These are phyloP conservation scores for Coniochaeta prunicola DNA, from an alignment of 2,329 filamentous ascomycete species.

Conservation along the genomic window DNA sequence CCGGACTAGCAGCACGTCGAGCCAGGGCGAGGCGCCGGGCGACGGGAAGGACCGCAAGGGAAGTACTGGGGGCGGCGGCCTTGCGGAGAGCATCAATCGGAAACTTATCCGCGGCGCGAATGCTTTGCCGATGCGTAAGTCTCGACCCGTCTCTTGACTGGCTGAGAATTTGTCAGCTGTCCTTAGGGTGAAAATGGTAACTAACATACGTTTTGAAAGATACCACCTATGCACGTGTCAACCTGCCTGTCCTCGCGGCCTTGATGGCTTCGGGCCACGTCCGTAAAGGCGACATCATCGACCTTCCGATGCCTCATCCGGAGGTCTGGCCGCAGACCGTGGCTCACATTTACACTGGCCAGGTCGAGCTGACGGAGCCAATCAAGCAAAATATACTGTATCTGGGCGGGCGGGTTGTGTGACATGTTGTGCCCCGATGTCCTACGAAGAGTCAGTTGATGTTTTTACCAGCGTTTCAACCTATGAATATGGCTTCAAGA, in stretches of 20 bases:
- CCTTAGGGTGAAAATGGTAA: background rate
- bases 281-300: slow-evolving; percentile 43
- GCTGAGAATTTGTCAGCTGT: background rate
- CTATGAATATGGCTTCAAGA: background rate
- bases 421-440: background rate
- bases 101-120: background rate
- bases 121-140: background rate
- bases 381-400: slow-evolving; percentile 47
- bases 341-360: slow-evolving; percentile 46
- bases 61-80: no score
- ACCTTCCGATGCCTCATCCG: slow-evolving; percentile 51
- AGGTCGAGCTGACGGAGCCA: slow-evolving; percentile 34
- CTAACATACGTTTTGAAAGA: slow-evolving; percentile 24
- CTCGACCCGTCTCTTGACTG: background rate
- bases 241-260: slow-evolving; percentile 45
- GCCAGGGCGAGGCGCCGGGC: background rate
- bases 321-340: slow-evolving; percentile 48
- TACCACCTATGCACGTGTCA: slow-evolving; percentile 36
- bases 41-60: background rate
- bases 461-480: background rate
- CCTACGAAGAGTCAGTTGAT: background rate
- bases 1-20: background rate
- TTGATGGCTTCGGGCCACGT: slow-evolving; percentile 48
- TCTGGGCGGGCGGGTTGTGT: slow-evolving; percentile 38
- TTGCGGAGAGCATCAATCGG: background rate